Base-by-base conservation (phyloP, 176 grass and related monocot species). In the Rhynchospora tenuis region DNA sequence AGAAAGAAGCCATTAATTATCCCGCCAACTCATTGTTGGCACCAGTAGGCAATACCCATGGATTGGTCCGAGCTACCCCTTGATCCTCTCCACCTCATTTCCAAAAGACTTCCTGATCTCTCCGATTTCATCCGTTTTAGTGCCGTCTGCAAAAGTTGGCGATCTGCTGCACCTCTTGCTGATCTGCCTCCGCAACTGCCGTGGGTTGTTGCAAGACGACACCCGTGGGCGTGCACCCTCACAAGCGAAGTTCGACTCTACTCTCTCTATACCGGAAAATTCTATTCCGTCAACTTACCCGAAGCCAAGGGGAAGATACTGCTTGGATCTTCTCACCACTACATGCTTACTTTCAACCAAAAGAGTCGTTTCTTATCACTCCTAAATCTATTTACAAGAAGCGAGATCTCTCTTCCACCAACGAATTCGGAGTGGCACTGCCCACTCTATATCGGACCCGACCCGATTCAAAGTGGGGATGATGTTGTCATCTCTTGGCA, bases 41-140 rank as follows among this genome's bases (percentile, higher is more conserved):
- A 8, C 70, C 50, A 20, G 45, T n/a, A n/a, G n/a, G n/a, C n/a
- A n/a, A n/a, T 51, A 50, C 19, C 1, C 20, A 81, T 81, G 79
- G 79, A 81, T 46, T 90, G 88, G 88, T 20, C 84, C 26, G 64
- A 54, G 17, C 54, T 87, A 31, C 88, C 63, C 6, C 84, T 47
- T 38, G 88, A 90, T 81, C 84, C 86, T 42, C 61, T 83, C 24
- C 84, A 22, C 31, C 79, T 78, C 50, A 68, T 86, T 17, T 78
- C 6, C 84, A 78, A 23, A 14, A 83, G 26, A 42, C 70, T 89
- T 16, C 67, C 47, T 17, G 88, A 89, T 59, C 26, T 28, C 15
- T 72, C 33, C 19, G 84, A 89, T 24, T 86, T 86, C 78, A 33
- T 86, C n/a, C 59, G 59, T 10, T 86, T 89, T 38, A 68, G 84